A percentile compares a stretch with the other conserved stretches of the same genome.
Conservation (phyloP, 257 asterid species). For the Avicennia marina region DNA sequence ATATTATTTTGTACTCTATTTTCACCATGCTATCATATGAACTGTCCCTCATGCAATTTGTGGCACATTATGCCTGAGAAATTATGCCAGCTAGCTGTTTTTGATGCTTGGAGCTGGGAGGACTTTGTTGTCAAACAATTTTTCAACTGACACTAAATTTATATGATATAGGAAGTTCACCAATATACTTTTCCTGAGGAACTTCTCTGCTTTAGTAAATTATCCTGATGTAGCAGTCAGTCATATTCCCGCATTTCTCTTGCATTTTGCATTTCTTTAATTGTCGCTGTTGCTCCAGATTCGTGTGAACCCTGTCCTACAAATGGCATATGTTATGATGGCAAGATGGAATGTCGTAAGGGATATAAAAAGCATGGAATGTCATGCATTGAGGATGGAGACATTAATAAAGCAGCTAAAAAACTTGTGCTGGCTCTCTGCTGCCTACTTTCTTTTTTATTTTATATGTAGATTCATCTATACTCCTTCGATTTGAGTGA, state of each 20-base stretch:
- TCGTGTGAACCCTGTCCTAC: conserved; percentile 75
- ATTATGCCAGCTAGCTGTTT: background rate
- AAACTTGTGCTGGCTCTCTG: conserved; percentile 42
- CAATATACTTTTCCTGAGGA: background rate
- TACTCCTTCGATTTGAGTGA: background rate
- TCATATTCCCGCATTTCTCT: background rate
- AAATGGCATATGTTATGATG: conserved; percentile 72
- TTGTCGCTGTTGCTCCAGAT: conserved; percentile 42
- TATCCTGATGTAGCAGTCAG: conserved; percentile 1
- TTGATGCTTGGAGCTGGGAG: conserved; percentile 5
- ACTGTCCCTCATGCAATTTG: background rate
- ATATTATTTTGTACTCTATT: no score
- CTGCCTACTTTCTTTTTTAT: conserved; percentile 5
- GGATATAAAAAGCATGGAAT: conserved; percentile 66
- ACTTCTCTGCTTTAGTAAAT: background rate
- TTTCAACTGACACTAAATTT: background rate
- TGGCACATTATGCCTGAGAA: conserved; percentile 2
- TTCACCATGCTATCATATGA: background rate
- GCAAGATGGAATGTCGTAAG: conserved; percentile 60
- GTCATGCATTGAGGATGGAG: conserved; percentile 70
- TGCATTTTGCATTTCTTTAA: conserved; percentile 11
- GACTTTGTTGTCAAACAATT: background rate
- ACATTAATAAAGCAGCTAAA: conserved; percentile 51
- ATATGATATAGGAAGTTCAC: background rate
- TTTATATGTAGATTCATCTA: background rate